Evolutionary conservation across 805 yeast genomes (phyloP).

Genomic region (Lipomyces sp.): DNA sequence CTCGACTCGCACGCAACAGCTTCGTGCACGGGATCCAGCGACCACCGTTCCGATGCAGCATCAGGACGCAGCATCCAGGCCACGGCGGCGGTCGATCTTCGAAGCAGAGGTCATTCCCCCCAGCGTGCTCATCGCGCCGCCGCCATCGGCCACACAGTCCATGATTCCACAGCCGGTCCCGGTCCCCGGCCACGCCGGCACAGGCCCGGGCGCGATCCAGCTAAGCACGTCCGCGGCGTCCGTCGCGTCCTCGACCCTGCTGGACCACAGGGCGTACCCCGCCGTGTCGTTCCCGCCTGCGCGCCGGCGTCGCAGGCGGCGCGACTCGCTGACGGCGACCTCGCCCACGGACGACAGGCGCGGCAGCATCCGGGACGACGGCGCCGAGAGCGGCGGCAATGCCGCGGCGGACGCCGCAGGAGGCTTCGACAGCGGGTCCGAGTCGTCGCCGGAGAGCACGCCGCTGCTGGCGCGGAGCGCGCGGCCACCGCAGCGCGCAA

Average conservation of each 20-base stretch:
- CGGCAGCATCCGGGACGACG: constrained; percentile 3
- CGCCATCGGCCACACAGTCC: no score
- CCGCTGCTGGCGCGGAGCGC: no score
- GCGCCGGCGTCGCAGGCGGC: neutral
- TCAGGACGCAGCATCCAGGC: constrained; percentile 1
- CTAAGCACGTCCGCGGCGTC: constrained; percentile 12
- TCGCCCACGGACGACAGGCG: neutral
- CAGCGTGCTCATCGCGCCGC: no score
- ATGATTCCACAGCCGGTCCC: no score
- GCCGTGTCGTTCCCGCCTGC: neutral
- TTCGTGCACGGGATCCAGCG: no score
- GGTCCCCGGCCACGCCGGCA: constrained; percentile 10
- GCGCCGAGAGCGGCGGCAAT: no score
- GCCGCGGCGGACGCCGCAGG: no score
- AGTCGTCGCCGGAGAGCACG: no score
- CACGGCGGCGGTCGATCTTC: constrained; percentile 14
- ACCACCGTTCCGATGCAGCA: no score
- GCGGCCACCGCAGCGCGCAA: no score
- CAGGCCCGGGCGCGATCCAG: neutral
- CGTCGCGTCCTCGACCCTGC: constrained; percentile 17
- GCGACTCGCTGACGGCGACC: neutral
- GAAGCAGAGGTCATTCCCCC: constrained; percentile 7
- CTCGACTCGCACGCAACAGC: no score
- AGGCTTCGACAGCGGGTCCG: no score
- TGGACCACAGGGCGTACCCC: constrained; percentile 20